Conservation (phyloP, 257 asterid species). For the Verbena officinalis region DNA sequence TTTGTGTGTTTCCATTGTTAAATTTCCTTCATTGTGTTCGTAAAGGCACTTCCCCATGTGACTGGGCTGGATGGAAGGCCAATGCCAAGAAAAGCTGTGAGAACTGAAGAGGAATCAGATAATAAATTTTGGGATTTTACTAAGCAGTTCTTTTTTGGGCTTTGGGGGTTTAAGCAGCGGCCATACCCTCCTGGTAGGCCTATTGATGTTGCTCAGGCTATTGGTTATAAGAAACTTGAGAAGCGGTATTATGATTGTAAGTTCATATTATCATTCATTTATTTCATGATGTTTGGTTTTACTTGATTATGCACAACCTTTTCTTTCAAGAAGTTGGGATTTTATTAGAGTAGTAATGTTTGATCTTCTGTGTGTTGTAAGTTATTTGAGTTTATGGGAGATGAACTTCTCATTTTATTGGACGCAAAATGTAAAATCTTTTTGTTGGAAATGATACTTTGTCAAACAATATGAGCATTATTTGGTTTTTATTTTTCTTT, state of each 20-base stretch:
- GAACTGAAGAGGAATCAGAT: slow-evolving; percentile 57
- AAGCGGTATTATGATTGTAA: slow-evolving; percentile 86
- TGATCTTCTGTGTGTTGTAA: neutral
- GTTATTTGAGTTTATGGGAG: neutral
- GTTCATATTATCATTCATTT: slow-evolving; percentile 26
- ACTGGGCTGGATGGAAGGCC: slow-evolving; percentile 96
- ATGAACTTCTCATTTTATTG: too few species aligned
- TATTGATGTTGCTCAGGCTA: slow-evolving; percentile 92
- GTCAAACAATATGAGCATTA: neutral
- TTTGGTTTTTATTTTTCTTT: neutral
- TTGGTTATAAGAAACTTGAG: slow-evolving; percentile 88
- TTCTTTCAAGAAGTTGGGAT: neutral
- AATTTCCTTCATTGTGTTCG: slow-evolving; percentile 30
- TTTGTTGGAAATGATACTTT: slow-evolving; percentile 18
- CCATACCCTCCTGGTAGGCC: slow-evolving; percentile 97
- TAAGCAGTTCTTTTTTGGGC: slow-evolving; percentile 94
- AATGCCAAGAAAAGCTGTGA: slow-evolving; percentile 93
- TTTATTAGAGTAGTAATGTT: neutral
- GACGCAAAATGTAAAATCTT: too few species aligned
- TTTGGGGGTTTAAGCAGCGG: slow-evolving; percentile 95
- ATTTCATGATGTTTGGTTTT: neutral
- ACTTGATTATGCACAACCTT: neutral
- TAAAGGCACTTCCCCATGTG: slow-evolving; percentile 90
- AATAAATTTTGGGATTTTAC: slow-evolving; percentile 98
- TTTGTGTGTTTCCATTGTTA: slow-evolving; percentile 12